Evolutionary conservation across 2,329 filamentous ascomycete species (phyloP), one percentile per base, ranked within the genome.

Genomic region (Pseudopyricularia cyperi): DNA sequence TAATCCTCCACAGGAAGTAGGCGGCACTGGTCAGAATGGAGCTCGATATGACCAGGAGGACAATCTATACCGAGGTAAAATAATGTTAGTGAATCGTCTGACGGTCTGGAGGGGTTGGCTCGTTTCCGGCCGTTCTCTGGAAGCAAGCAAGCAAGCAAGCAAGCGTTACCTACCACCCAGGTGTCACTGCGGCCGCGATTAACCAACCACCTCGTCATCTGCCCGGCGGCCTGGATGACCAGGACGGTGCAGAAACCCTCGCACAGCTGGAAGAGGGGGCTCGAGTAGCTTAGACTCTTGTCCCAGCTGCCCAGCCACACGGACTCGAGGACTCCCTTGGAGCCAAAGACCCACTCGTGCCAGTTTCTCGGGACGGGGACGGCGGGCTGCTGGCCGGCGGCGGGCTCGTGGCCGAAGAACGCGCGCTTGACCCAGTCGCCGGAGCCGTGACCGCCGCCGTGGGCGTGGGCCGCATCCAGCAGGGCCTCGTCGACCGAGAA

Each of bases 201-300:
- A 52, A 97, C 91, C 30, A 97, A 78, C 84, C 89, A 97, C 66
- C 88, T 80, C 19, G 93, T 95, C 58, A 97, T 89, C 66, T 96
- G 91, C 0, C 93, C 93, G 14, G 87, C 85, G 17, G 90, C 89
- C 68, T 98, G 93, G 53, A 98, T 97, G 57, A 97, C 90, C 53
- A 97, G 72, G 60, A 98, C 71, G 63, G 89, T 97, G 73, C 93
- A 97, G 70, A 98, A 98, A 7, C 93, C 93, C 68, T 98, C 93
- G 51, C 87, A 80, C 8, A 98, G 74, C 70, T 98, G 93, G 71
- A 97, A 98, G 50, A 95, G 78, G 0, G 93, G 93, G 4, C 88
- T 94, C 33, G 90, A 95, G 72, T 94, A 97, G 63, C 84, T 79
- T 67, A 98, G 69, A 49, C 88, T 72, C 64, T 84, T 89, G 65